Percentiles rank a stretch among this genome's conserved stretches.
Conservation (phyloP, 768 basidiomycete species). For the Russula abietina region DNA sequence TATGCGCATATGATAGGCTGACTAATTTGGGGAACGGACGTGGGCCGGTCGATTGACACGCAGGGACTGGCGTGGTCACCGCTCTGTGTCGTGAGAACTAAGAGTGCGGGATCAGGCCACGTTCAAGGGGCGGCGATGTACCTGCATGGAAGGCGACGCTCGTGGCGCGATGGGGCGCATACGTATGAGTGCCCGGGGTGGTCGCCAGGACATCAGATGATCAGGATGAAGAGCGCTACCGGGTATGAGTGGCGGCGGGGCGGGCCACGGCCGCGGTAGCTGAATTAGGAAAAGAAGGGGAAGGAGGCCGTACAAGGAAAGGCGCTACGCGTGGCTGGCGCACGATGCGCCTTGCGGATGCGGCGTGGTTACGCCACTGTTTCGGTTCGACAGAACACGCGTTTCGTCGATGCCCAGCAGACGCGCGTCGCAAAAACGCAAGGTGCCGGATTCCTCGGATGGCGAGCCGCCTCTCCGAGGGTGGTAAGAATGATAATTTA, state of each 20-base stretch:
- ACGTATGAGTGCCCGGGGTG: constrained; percentile 13
- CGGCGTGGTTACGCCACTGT: constrained; percentile 22
- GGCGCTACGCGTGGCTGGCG: constrained; percentile 23
- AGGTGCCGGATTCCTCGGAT: constrained; percentile 23
- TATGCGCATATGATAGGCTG: constrained; percentile 1
- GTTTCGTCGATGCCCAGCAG: constrained; percentile 18
- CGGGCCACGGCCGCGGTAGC: constrained; percentile 20
- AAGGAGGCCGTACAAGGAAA: constrained; percentile 10
- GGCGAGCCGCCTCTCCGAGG: constrained; percentile 22
- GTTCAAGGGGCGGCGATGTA: constrained; percentile 17
- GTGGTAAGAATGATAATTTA: constrained; percentile 12
- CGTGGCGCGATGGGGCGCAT: constrained; percentile 18
- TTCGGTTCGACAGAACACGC: constrained; percentile 21
- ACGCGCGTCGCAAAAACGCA: constrained; percentile 22
- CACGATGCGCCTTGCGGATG: constrained; percentile 24
- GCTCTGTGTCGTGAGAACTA: constrained; percentile 4
- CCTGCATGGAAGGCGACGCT: constrained; percentile 20
- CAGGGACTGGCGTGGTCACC: constrained; percentile 1
- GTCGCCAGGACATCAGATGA: constrained; percentile 18
- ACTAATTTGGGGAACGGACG: constrained; percentile 6
- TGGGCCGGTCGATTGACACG: constrained; percentile 12
- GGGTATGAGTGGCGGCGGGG: constrained; percentile 17
- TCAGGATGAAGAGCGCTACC: constrained; percentile 15
- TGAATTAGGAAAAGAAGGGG: constrained; percentile 18
- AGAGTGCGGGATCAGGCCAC: constrained; percentile 1